Percentiles rank a stretch among this genome's conserved stretches.
Conservation (phyloP, 768 basidiomycete genomes). For the Pleurotus cornucopiae region DNA sequence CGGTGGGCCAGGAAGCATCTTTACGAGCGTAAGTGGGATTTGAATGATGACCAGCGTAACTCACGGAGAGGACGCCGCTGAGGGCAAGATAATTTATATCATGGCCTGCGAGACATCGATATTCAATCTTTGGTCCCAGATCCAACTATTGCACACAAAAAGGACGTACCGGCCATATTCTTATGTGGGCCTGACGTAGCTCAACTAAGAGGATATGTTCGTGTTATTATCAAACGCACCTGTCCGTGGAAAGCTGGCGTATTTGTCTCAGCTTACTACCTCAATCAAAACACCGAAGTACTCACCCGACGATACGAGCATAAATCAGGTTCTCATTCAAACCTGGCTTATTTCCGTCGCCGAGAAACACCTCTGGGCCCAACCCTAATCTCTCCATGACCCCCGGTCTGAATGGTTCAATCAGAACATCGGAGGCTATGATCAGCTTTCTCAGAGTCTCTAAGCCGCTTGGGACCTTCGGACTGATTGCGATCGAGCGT, state of each 20-base stretch:
- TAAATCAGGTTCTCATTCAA: constrained; percentile 65
- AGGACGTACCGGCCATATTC: constrained; percentile 66
- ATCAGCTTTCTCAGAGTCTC: constrained; percentile 56
- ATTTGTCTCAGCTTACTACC: no score
- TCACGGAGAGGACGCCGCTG: constrained; percentile 68
- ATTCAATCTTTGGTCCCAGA: not conserved
- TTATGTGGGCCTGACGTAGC: constrained; percentile 54
- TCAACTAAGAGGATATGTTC: not conserved
- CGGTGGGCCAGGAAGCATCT: constrained; percentile 65
- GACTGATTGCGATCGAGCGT: constrained; percentile 67
- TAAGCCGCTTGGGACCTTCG: constrained; percentile 57
- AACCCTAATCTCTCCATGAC: constrained; percentile 76
- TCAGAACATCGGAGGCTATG: constrained; percentile 67
- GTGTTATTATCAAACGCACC: constrained; percentile 29
- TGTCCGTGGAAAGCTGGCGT: constrained; percentile 53
- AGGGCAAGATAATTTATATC: constrained; percentile 84
- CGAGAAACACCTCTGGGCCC: constrained; percentile 72
- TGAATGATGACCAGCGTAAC: constrained; percentile 7
- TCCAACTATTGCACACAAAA: not conserved
- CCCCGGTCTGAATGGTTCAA: constrained; percentile 82
- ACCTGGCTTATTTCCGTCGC: constrained; percentile 36
- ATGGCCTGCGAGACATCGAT: constrained; percentile 52
- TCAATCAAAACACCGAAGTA: not conserved
- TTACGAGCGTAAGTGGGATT: not conserved
- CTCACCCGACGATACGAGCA: constrained; percentile 73